Evolutionary conservation across 805 yeast genomes (phyloP), one percentile per base, ranked within the genome.

Genomic region (Pichia nanzhaoensis): DNA sequence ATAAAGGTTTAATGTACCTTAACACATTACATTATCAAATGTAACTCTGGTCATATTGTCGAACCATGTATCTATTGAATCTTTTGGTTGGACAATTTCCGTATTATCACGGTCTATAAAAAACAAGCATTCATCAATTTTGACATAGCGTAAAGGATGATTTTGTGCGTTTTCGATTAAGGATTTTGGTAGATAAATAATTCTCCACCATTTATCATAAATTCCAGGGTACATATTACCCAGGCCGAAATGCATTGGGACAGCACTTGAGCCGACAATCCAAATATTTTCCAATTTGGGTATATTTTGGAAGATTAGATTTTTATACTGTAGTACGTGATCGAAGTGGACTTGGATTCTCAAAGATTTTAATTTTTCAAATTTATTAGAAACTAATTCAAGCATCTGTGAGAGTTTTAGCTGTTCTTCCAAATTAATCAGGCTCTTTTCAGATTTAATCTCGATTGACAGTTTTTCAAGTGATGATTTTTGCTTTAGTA

Each of bases 121-220:
- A 60, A 77, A 78, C 14, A 78, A 53, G 50, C 76, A 72, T 30
- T 64, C 62, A 55, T 77, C 75, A 34, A 78, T 69, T 47, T 75
- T 66, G 17, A 78, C 64, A 50, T 73, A 77, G 40, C 55, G 42
- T 28, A 78, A 51, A 1, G 48, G 43, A 28, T 46, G 46, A 22
- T 41, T 20, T 6, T 18, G 16, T 5, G 39, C 31, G 10, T 32
- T 39, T 17, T 51, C 46, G 28, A 63, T 52, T 44, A 74, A 68
- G 5, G 66, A 60, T 34, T 62, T 49, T 1, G 81, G 83, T 7
- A 75, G 70, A 51, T 74, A 78, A 51, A 74, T 78, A 2, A 77
- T 76, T 45, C 75, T 66, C 48, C 68, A 67, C 82, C 82, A 77
- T 47, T 73, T 74, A 55, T 78, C 83, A 54, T 68, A 70, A 3